Evolutionary conservation across 2,329 filamentous ascomycete genomes (phyloP).

Genomic region (Purpureocillium takamizusanense): DNA sequence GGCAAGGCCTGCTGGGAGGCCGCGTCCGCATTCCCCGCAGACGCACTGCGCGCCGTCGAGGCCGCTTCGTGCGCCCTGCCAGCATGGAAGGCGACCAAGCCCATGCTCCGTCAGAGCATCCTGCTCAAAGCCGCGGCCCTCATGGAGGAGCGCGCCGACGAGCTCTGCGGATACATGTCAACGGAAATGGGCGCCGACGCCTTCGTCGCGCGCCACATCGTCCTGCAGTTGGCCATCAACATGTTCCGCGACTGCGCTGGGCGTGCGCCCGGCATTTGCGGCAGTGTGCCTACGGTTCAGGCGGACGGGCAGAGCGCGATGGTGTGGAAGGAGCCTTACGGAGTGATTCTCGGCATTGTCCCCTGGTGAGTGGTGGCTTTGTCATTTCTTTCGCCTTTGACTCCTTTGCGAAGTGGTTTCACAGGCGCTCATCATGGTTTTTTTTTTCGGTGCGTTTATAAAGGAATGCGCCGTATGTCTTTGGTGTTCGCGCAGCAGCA

Average conservation of each 20-base stretch:
- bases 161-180: background rate
- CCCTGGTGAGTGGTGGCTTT: conserved; percentile 18
- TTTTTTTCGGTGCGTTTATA: too few relatives aligned
- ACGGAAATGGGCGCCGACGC: background rate
- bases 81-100: background rate
- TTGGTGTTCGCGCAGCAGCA: conserved; percentile 11
- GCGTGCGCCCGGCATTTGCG: background rate
- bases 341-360: conserved; percentile 19
- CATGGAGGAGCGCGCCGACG: background rate
- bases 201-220: background rate
- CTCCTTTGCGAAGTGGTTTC: too few relatives aligned
- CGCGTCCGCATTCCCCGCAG: background rate
- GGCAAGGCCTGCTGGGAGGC: background rate
- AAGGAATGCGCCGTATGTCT: conserved; percentile 16
- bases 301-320: conserved; percentile 21
- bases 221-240: background rate
- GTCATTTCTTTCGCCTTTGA: too few relatives aligned
- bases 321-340: conserved; percentile 33
- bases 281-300: background rate
- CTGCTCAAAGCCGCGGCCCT: background rate
- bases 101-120: background rate
- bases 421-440: too few relatives aligned
- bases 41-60: background rate
- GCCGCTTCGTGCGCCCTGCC: background rate
- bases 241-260: background rate